Conservation (phyloP, 2,329 filamentous ascomycete species). For the Cephalotrichum gorgonifer region DNA sequence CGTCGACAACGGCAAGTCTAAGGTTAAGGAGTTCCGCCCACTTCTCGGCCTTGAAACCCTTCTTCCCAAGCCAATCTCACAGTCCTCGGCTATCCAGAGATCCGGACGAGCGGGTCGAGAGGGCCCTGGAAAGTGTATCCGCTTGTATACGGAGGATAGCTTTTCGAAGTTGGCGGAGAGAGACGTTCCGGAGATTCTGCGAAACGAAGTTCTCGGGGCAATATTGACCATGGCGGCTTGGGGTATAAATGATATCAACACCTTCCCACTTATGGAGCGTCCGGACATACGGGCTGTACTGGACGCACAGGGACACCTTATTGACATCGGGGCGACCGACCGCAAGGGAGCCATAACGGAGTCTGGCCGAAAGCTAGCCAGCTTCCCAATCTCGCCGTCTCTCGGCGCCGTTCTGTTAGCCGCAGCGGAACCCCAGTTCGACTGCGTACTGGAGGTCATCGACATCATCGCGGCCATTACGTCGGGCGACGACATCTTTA, state of each 20-base stretch:
- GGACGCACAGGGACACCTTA: constrained; percentile 71
- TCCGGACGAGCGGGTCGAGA: constrained; percentile 90
- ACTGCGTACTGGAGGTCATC: constrained; percentile 72
- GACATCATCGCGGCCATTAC: constrained; percentile 66
- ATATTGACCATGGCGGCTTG: constrained; percentile 89
- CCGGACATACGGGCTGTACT: constrained; percentile 70
- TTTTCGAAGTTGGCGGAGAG: constrained; percentile 61
- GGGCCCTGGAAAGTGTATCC: constrained; percentile 77
- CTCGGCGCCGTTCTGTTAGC: constrained; percentile 77
- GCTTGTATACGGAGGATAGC: constrained; percentile 74
- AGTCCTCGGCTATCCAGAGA: constrained; percentile 85
- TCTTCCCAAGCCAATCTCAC: constrained; percentile 81
- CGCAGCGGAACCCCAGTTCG: constrained; percentile 56
- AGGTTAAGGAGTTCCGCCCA: constrained; percentile 83
- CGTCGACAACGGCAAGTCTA: constrained; percentile 86
- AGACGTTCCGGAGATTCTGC: constrained; percentile 79
- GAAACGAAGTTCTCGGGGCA: constrained; percentile 79
- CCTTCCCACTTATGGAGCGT: constrained; percentile 76
- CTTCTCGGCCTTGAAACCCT: constrained; percentile 83
- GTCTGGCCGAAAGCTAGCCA: constrained; percentile 66
- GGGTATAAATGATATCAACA: constrained; percentile 69
- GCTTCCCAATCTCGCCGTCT: constrained; percentile 71
- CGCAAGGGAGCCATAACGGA: constrained; percentile 64
- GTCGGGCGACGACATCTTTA: constrained; percentile 52
- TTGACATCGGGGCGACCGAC: constrained; percentile 66